Base-by-base conservation (phyloP, 2,329 filamentous ascomycete species). In the Eutypa lata region DNA sequence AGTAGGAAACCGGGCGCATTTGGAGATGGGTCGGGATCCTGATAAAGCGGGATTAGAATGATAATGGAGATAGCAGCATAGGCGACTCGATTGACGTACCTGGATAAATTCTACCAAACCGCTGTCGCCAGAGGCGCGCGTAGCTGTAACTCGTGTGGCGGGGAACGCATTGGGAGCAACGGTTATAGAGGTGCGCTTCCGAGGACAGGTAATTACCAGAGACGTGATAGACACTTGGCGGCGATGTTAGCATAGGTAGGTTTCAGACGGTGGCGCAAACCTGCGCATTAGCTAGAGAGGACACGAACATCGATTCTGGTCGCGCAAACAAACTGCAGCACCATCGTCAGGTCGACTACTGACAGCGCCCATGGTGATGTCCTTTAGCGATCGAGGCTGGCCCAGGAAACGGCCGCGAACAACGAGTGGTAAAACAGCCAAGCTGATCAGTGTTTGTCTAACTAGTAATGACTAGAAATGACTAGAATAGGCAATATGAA, bases 31-130 rank as follows among this genome's bases (percentile, higher is more conserved):
- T 97, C 93, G 43, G 90, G 86, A 69, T 97, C 94, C 91, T 96
- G 61, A 16, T 58, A 48, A 48, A 57, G 51, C 44, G 45, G 28
- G 40, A 45, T 59, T 54, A 63, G 58, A 58, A 48, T 51, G 43
- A 55, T 50, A 47, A 16, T 14, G 46, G 52, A 52, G 31, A n/a
- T n/a, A n/a, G n/a, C n/a, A 53, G 53, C 53, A 33, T 40, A 7
- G 35, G 37, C 51, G 49, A 56, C 52, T 44, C 54, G 49, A 48
- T 53, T 50, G 47, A 71, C 76, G 58, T 77, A 96, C 92, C 85
- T 96, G 93, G 43, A 99, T 83, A 74, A 91, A 99, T 75, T 97
- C 93, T 60, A 97, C 79, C 7, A 90, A 86, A 51, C 79, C 78
- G 57, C 84, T 83, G 68, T 99, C 93, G 63, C 87, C 86, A 22